Evolutionary conservation across 768 basidiomycete species (phyloP).

Genomic region (Phanerodontia chrysosporium): DNA sequence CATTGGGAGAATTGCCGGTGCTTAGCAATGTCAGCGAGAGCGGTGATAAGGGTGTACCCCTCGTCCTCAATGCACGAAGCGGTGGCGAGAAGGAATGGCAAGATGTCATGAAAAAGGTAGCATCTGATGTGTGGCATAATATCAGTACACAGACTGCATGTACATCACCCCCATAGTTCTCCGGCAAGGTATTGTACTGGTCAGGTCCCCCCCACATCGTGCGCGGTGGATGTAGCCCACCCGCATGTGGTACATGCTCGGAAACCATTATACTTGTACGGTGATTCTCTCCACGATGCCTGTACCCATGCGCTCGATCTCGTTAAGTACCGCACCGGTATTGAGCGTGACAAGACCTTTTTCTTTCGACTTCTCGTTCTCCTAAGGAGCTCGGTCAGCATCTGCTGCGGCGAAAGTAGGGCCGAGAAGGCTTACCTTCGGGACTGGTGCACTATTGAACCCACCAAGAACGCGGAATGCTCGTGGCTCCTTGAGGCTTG

Average conservation of each 20-base stretch:
- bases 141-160: neutral
- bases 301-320: constrained; percentile 72
- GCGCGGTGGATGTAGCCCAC: no score
- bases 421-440: constrained; percentile 22
- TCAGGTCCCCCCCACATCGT: no score
- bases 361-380: constrained; percentile 33
- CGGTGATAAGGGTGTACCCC: constrained; percentile 68
- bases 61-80: constrained; percentile 26
- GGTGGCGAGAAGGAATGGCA: constrained; percentile 29
- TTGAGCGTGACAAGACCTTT: constrained; percentile 66
- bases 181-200: no score
- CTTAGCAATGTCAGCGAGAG: constrained; percentile 68
- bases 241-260: no score
- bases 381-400: neutral
- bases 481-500: constrained; percentile 52
- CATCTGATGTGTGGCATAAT: constrained; percentile 15
- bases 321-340: constrained; percentile 58
- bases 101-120: constrained; percentile 17
- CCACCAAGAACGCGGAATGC: constrained; percentile 80
- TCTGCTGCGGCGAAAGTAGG: no score
- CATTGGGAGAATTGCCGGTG: constrained; percentile 81
- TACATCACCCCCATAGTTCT: no score
- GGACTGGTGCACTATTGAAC: constrained; percentile 63
- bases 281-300: constrained; percentile 50
- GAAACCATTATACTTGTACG: constrained; percentile 10